These are phyloP conservation scores for Tolypocladium album DNA, from an alignment of 2,329 filamentous ascomycete species.

Conservation along the genomic window DNA sequence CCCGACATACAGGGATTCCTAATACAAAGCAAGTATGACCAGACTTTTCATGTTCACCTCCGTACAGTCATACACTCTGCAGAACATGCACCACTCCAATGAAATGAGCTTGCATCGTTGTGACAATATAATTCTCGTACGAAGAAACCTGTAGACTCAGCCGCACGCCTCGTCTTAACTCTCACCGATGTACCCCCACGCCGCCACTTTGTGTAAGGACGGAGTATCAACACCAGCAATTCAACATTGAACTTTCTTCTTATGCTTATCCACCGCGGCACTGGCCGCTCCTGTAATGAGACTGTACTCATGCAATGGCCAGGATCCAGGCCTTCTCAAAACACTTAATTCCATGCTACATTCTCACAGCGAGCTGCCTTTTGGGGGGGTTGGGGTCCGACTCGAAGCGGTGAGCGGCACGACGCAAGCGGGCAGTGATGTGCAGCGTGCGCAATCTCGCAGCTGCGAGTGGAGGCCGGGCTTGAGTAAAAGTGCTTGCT, in stretches of 20 bases:
- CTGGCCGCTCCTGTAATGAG: neutral
- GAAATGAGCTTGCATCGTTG: neutral
- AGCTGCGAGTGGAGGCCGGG: neutral
- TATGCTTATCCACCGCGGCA: neutral
- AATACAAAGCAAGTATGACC: too few species aligned
- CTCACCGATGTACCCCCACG: neutral
- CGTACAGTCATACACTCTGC: neutral
- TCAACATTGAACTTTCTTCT: neutral
- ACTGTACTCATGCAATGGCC: neutral
- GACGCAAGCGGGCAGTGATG: neutral
- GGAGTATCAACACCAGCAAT: neutral
- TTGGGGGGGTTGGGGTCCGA: neutral
- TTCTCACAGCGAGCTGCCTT: neutral
- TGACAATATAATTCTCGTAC: neutral
- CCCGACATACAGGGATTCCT: too few species aligned
- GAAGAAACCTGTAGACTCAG: neutral
- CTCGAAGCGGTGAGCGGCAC: neutral
- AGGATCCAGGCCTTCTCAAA: neutral
- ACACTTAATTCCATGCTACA: neutral
- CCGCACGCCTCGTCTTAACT: neutral
- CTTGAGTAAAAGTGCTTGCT: neutral
- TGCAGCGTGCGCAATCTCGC: neutral
- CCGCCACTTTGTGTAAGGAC: neutral
- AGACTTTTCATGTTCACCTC: too few species aligned
- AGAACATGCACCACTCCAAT: neutral